Evolutionary conservation across 805 yeast species (phyloP).

Genomic region (Pichia eremophila): DNA sequence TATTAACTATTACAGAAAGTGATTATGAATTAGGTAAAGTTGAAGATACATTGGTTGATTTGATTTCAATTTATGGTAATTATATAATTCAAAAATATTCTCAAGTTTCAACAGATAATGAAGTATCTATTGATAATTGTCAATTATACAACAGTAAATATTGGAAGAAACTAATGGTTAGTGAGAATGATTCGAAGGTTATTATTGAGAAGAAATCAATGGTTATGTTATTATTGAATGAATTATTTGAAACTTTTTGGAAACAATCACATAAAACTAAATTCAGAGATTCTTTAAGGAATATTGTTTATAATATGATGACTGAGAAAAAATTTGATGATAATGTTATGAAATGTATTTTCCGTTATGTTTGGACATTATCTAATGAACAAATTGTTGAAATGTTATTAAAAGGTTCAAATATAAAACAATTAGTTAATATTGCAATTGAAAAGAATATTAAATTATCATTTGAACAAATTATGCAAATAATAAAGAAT

Average conservation of each 20-base stretch:
- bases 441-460: constrained; percentile 1
- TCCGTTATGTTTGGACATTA: constrained; percentile 5
- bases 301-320: background rate
- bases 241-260: constrained; percentile 16
- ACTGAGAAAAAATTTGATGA: background rate
- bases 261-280: background rate
- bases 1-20: constrained; percentile 25
- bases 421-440: background rate
- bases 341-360: background rate
- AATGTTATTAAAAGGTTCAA: background rate
- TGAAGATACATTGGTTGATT: constrained; percentile 24
- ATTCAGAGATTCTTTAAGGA: background rate
- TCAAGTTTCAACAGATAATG: background rate
- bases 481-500: background rate
- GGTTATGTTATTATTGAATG: constrained; percentile 20
- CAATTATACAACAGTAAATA: constrained; percentile 16
- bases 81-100: constrained; percentile 22
- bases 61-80: constrained; percentile 39
- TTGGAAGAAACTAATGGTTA: constrained; percentile 17
- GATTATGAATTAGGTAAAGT: constrained; percentile 12
- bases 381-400: constrained; percentile 3
- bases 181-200: background rate
- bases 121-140: constrained; percentile 5
- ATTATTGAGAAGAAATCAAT: background rate
- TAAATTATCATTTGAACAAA: background rate